A percentile compares a stretch with the other conserved stretches of the same genome.
phyloP scores from a whole-genome alignment of 345 rosid genomes.

The Punica granatum region DNA sequence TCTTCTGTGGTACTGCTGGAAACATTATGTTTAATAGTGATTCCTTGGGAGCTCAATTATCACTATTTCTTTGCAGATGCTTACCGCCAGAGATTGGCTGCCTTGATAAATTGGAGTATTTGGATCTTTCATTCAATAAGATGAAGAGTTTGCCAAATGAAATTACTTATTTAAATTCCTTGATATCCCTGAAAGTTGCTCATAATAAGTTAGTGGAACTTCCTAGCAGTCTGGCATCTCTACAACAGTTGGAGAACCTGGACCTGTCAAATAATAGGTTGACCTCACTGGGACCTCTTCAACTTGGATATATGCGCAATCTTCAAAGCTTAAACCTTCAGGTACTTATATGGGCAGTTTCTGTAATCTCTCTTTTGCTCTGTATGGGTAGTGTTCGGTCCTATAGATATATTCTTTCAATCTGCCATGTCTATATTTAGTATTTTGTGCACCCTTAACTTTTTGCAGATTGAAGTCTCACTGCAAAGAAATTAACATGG shows the following conservation, averaged over 20 bases:
- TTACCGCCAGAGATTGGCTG: constrained; percentile 95
- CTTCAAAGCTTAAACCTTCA: constrained; percentile 70
- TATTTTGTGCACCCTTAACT: background rate
- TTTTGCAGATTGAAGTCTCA: background rate
- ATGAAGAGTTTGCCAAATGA: constrained; percentile 74
- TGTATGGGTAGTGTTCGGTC: background rate
- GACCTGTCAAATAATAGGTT: constrained; percentile 83
- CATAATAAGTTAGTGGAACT: constrained; percentile 77
- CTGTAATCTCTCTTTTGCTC: background rate
- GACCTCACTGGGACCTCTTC: constrained; percentile 63
- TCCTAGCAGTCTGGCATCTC: constrained; percentile 46
- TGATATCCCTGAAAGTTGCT: constrained; percentile 68
- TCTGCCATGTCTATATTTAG: background rate
- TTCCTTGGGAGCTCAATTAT: background rate
- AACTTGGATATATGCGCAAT: constrained; percentile 55
- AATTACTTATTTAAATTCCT: constrained; percentile 54
- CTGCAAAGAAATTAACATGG: background rate
- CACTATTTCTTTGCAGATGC: constrained; percentile 44
- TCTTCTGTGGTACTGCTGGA: background rate
- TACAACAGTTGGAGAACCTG: constrained; percentile 68
- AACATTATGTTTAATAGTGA: background rate
- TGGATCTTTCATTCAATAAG: constrained; percentile 94
- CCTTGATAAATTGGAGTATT: constrained; percentile 60
- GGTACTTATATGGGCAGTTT: constrained; percentile 33
- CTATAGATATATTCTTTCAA: background rate